Conservation (phyloP, 2,329 filamentous ascomycete species). For the Colletotrichum sp. region DNA sequence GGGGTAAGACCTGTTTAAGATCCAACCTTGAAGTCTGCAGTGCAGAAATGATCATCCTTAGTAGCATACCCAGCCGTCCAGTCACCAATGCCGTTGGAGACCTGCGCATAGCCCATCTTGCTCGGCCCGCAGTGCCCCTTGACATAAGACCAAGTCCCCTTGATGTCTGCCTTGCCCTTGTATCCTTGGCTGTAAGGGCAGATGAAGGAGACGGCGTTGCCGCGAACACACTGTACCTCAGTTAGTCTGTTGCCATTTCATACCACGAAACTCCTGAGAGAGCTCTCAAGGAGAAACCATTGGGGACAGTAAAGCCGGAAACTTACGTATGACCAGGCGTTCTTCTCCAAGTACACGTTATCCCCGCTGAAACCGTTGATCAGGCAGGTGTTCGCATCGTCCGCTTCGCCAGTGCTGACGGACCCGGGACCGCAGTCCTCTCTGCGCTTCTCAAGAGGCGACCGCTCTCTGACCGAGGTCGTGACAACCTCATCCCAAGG, state of each 20-base stretch:
- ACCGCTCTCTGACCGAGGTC: not conserved
- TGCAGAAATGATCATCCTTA: not conserved
- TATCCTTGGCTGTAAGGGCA: not conserved
- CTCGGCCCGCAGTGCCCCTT: not conserved
- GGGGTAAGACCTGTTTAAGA: not conserved
- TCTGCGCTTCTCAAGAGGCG: not conserved
- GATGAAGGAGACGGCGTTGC: not conserved
- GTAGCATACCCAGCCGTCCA: not conserved
- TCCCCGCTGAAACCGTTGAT: not conserved
- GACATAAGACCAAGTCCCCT: not conserved
- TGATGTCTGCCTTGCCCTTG: not conserved
- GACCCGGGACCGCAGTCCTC: not conserved
- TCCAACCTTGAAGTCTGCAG: not conserved
- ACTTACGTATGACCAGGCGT: not conserved
- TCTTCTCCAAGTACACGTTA: not conserved
- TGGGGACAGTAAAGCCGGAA: rapidly evolving
- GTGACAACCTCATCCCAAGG: not conserved
- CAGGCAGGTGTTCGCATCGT: not conserved
- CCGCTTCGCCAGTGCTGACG: not conserved
- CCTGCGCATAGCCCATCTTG: not conserved
- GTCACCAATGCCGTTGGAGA: not conserved
- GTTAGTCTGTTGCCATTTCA: not conserved
- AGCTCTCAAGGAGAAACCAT: not conserved
- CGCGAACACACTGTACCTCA: not conserved
- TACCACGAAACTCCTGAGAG: not conserved